A percentile compares a stretch with the other conserved stretches of the same genome.
phyloP scores from a whole-genome alignment of 306 rosid species.

The Prosopis cineraria region DNA sequence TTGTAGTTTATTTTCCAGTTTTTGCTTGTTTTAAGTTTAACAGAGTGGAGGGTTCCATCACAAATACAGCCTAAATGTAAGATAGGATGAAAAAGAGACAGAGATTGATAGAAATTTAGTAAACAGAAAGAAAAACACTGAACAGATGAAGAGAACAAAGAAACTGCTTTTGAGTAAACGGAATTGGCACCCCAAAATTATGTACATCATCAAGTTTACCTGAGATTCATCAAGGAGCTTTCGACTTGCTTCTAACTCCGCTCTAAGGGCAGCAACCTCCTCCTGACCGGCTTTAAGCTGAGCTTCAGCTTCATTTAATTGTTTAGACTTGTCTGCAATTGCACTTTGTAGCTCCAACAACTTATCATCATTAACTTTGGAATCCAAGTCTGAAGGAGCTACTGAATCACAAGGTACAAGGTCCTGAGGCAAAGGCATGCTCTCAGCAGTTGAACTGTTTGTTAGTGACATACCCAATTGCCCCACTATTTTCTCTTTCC shows the following conservation, averaged over 20 bases:
- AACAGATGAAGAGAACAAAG: neutral
- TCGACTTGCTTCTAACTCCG: slow-evolving; percentile 77
- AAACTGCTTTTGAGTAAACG: neutral
- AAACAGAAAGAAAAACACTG: neutral
- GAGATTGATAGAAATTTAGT: slow-evolving; percentile 8
- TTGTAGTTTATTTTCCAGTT: no score
- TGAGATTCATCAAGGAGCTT: slow-evolving; percentile 96
- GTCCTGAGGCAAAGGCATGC: slow-evolving; percentile 68
- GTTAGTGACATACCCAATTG: slow-evolving; percentile 83
- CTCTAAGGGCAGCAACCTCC: slow-evolving; percentile 66
- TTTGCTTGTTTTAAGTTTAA: no score
- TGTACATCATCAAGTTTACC: slow-evolving; percentile 52
- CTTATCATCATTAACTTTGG: slow-evolving; percentile 52
- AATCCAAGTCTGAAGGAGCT: slow-evolving; percentile 54
- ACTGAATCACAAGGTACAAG: slow-evolving; percentile 57
- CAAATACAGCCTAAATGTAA: neutral
- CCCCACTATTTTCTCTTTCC: slow-evolving; percentile 62
- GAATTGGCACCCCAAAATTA: slow-evolving; percentile 14
- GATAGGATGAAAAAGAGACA: neutral
- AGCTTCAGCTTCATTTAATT: slow-evolving; percentile 65
- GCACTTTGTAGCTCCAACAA: slow-evolving; percentile 69
- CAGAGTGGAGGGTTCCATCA: no score
- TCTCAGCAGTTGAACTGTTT: slow-evolving; percentile 96
- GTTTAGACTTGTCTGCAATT: slow-evolving; percentile 67
- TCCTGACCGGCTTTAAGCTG: slow-evolving; percentile 70